A percentile compares a stretch with the other conserved stretches of the same genome.
These are phyloP conservation scores for Mentha longifolia DNA, from an alignment of 257 asterid species.

Conservation along the genomic window DNA sequence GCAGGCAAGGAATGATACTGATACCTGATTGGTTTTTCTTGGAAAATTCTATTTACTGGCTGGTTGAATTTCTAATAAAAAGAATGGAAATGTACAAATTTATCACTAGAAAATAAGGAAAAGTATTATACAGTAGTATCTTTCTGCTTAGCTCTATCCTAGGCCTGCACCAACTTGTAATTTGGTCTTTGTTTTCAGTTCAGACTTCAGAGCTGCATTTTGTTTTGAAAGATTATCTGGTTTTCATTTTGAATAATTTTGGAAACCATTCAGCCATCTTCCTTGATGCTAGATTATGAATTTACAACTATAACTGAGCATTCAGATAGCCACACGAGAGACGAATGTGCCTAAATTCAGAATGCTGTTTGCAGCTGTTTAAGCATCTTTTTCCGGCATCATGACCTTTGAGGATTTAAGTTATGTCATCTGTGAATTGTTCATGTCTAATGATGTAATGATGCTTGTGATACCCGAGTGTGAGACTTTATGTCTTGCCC, in stretches of 20 bases:
- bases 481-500: background rate
- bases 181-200: background rate
- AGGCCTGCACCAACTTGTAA: constrained; percentile 6
- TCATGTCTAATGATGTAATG: background rate
- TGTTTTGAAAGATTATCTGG: background rate
- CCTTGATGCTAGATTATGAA: background rate
- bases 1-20: constrained; percentile 9
- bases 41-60: background rate
- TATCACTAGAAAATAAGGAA: background rate
- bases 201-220: background rate
- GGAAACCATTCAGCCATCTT: background rate
- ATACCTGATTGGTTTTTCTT: background rate
- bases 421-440: background rate
- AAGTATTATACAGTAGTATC: no score
- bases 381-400: background rate
- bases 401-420: constrained; percentile 3
- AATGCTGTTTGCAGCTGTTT: constrained; percentile 2
- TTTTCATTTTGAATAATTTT: background rate
- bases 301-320: background rate
- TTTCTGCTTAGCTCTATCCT: background rate
- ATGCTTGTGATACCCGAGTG: constrained; percentile 2
- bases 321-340: background rate
- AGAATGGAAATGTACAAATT: background rate
- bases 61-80: background rate
- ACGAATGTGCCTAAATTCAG: background rate